Evolutionary conservation across 495 filamentous ascomycete genomes (phyloP), one percentile per base, ranked within the genome.

Genomic region (Beverwykella pulmonaria): DNA sequence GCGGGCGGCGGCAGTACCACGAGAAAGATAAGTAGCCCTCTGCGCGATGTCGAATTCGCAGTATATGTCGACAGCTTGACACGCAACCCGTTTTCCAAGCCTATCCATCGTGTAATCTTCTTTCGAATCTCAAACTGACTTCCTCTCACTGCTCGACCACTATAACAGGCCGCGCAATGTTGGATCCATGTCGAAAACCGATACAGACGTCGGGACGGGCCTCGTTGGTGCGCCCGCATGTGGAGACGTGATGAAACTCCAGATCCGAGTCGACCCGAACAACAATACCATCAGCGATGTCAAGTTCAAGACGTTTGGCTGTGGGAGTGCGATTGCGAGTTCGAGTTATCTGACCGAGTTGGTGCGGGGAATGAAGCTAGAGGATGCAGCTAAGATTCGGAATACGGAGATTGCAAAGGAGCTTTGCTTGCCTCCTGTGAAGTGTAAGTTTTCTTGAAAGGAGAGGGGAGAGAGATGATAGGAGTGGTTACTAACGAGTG

Each of bases 341-440:
- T 91, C 87, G 14, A 92, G 88, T 67, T 97, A 97, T 73, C 75
- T 98, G 69, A 98, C 93, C 15, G 92, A 96, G 77, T 82, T 98
- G 52, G 91, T 98, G 54, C 84, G 90, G 56, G 93, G 93, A 14
- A 98, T 97, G 94, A 93, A 89, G n/a, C 80, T 98, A 61, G 93
- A 97, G 52, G 88, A 97, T 75, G 94, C 94, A 20, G 87, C 87
- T 15, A 90, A 89, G 81, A 88, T 99, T 26, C 87, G 88, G 79
- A 99, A 99, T 75, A 97, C 92, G 1, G 92, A 98, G 79, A 97
- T 99, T 77, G 92, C 95, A 22, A 92, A 93, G 82, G 95, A 99
- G 79, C 81, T 98, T 50, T 97, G 94, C 73, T 78, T 94, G 70
- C 94, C 94, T 15, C 94, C 94, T 44, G 94, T 98, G 53, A 98